Conservation (phyloP, 768 basidiomycete species). For the Obba rivulosa region DNA sequence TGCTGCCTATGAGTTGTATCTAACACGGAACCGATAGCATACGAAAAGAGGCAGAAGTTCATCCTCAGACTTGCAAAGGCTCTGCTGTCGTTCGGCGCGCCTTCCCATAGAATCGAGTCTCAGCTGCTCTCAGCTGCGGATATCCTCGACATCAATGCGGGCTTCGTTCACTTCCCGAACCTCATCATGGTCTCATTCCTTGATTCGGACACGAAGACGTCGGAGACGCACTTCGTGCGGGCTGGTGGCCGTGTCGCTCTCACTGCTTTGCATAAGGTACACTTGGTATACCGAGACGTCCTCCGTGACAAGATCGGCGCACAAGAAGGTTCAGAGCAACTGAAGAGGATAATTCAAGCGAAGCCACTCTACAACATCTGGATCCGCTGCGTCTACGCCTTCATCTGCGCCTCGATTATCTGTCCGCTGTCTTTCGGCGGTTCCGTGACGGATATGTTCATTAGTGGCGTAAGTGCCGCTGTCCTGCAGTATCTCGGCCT, state of each 20-base stretch:
- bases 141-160: slow-evolving; percentile 73
- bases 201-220: slow-evolving; percentile 64
- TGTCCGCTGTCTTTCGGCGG: slow-evolving; percentile 81
- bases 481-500: slow-evolving; percentile 76
- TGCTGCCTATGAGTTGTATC: background rate
- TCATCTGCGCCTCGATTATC: slow-evolving; percentile 73
- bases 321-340: slow-evolving; percentile 61
- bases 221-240: slow-evolving; percentile 83
- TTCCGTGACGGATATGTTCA: slow-evolving; percentile 77
- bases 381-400: slow-evolving; percentile 68
- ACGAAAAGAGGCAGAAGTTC: slow-evolving; percentile 46
- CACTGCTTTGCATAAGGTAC: slow-evolving; percentile 76
- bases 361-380: slow-evolving; percentile 65
- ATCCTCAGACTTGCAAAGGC: slow-evolving; percentile 83
- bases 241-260: slow-evolving; percentile 76
- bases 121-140: slow-evolving; percentile 77
- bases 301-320: slow-evolving; percentile 78
- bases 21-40: slow-evolving; percentile 2
- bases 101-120: slow-evolving; percentile 88
- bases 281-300: slow-evolving; percentile 80
- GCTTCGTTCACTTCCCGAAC: slow-evolving; percentile 78
- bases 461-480: slow-evolving; percentile 65
- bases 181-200: slow-evolving; percentile 80
- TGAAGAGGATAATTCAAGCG: slow-evolving; percentile 57
- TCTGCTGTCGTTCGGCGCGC: slow-evolving; percentile 89